Percentiles rank a stretch among this genome's conserved stretches.
Evolutionary conservation across 2,329 filamentous ascomycete genomes (phyloP).

Genomic region (Aspergillus intermedius): DNA sequence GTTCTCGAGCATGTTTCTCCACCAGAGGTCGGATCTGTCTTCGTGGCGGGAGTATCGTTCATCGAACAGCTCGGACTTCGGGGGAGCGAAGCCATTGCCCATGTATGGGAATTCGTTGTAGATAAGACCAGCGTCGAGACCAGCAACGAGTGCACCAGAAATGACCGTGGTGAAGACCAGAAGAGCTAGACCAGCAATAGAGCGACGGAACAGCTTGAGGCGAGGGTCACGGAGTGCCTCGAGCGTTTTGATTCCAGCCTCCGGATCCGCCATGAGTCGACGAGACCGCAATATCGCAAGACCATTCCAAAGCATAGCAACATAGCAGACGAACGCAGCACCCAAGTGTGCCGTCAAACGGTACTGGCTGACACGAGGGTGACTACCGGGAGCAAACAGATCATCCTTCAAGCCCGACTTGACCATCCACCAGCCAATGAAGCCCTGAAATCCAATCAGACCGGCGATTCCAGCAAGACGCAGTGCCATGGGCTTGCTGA

Average conservation of each 20-base stretch:
- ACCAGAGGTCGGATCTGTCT: slow-evolving; percentile 79
- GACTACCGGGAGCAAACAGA: slow-evolving; percentile 80
- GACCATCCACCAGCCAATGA: slow-evolving; percentile 99
- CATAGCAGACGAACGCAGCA: slow-evolving; percentile 86
- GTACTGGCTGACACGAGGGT: slow-evolving; percentile 92
- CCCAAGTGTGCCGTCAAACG: slow-evolving; percentile 82
- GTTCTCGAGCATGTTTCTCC: slow-evolving; percentile 97
- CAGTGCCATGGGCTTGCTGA: slow-evolving; percentile 69
- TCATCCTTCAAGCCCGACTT: slow-evolving; percentile 94
- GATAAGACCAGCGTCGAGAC: slow-evolving; percentile 90
- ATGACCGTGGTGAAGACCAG: slow-evolving; percentile 86
- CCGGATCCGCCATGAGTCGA: slow-evolving; percentile 62
- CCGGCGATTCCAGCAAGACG: slow-evolving; percentile 76
- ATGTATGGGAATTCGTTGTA: slow-evolving; percentile 99
- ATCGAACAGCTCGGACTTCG: slow-evolving; percentile 75
- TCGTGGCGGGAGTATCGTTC: slow-evolving; percentile 74
- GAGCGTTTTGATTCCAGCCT: slow-evolving; percentile 55
- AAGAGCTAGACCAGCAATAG: slow-evolving; percentile 61
- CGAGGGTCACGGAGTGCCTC: slow-evolving; percentile 58
- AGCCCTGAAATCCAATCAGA: slow-evolving; percentile 89
- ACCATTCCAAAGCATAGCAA: slow-evolving; percentile 87
- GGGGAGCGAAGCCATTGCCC: slow-evolving; percentile 76
- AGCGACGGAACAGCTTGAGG: slow-evolving; percentile 67
- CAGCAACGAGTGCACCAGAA: slow-evolving; percentile 88
- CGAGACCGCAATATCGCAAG: slow-evolving; percentile 75